Base-by-base conservation (phyloP, 169 alveolate species). In the Eimeria necatrix region DNA sequence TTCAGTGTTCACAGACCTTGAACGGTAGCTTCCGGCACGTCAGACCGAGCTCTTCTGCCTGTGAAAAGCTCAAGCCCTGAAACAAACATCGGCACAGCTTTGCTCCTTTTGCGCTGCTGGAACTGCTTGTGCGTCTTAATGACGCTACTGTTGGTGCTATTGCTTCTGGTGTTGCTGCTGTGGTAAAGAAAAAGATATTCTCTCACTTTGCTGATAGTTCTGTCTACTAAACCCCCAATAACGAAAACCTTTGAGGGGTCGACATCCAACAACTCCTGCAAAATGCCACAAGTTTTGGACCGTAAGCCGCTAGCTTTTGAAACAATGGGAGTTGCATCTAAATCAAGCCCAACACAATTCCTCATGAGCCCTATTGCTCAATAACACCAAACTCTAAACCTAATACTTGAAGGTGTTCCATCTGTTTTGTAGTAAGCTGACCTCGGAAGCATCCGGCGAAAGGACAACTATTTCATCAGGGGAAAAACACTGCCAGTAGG, bases 401-500 rank as follows among this genome's bases (percentile, higher is more conserved):
- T 32, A 32, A 0, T 32, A 32, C 41, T 32, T 32, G 2, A 32
- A 32, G 41, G 41, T 32, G 41, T 32, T 0, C 41, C 41, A 32
- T 32, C 41, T 32, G 41, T 32, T 32, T 32, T 32, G 2, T 32
- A 32, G 41, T 32, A 32, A 32, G 41, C 71, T 6, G 49, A 91
- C 95, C 95, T 91, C 95, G 7, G 71, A 92, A 7, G 96, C 96
- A 51, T 93, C 96, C 22, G 96, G 96, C 18, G 96, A 68, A 22
- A 93, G 89, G 5, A 93, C 94, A 14, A 93, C 73, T n/a, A 87
- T 61, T 12, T 83, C 93, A 14, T 68, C 78, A 6, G 71, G 94
- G 12, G 78, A 20, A 26, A 93, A 93, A 14, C 61, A 16, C 46
- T 93, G 87, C 96, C 96, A 93, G 80, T 84, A 93, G n/a, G 96